Evolutionary conservation across 257 asterid genomes (phyloP).

Genomic region (Primulina huaijiensis): DNA sequence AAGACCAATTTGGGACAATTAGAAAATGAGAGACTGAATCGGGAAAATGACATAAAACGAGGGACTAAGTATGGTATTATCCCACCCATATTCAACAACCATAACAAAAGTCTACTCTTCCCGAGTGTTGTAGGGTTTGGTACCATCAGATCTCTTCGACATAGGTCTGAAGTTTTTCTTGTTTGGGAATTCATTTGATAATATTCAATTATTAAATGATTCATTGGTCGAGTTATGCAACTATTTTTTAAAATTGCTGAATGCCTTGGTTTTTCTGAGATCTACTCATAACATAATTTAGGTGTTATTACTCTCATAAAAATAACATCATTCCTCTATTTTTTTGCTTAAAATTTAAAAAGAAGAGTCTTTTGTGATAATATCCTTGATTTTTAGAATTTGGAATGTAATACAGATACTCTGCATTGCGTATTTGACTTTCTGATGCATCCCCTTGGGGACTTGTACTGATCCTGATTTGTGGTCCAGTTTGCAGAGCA

Average conservation of each 20-base stretch:
- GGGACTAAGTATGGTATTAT: too few species aligned
- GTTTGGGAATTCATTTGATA: constrained; percentile 14
- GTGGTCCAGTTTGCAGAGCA: constrained; percentile 10
- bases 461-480: constrained; percentile 8
- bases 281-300: not conserved
- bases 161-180: constrained; percentile 10
- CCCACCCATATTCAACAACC: not conserved
- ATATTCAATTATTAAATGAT: not conserved
- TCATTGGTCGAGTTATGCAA: not conserved
- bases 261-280: not conserved
- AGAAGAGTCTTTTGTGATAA: not conserved
- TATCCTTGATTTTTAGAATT: not conserved
- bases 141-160: constrained; percentile 2
- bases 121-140: constrained; percentile 1
- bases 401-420: not conserved
- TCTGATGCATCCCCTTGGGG: constrained; percentile 2
- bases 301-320: not conserved
- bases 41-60: too few species aligned
- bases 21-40: too few species aligned
- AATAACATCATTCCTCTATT: not conserved
- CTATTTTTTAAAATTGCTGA: not conserved
- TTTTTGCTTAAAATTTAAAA: not conserved
- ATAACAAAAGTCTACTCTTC: constrained; percentile 12
- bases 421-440: not conserved
- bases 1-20: too few species aligned